These are phyloP conservation scores for Lycium ferocissimum DNA, from an alignment of 257 asterid genomes.

Conservation along the genomic window DNA sequence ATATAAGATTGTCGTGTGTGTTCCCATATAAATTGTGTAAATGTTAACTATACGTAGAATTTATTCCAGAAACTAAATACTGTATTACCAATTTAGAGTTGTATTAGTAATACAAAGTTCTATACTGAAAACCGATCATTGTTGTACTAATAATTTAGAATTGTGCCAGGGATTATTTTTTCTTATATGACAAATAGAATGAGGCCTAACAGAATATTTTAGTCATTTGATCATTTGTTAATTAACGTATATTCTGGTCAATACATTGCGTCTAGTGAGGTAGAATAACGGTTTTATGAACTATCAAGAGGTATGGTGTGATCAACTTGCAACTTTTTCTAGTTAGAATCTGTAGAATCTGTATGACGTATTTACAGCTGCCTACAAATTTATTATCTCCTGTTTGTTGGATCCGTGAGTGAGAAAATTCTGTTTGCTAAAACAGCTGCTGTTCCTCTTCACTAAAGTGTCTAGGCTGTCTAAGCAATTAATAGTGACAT, in stretches of 20 bases:
- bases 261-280: neutral
- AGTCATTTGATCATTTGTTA: neutral
- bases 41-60: neutral
- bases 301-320: constrained; percentile 23
- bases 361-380: neutral
- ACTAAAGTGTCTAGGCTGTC: constrained; percentile 24
- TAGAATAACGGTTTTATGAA: neutral
- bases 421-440: neutral
- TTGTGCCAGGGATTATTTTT: neutral
- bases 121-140: neutral
- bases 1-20: neutral
- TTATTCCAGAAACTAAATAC: neutral
- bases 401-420: neutral
- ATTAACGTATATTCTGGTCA: constrained; percentile 23
- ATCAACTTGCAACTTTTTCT: neutral
- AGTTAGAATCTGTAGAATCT: neutral
- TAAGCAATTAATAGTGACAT: constrained; percentile 31
- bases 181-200: neutral
- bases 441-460: neutral
- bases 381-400: neutral
- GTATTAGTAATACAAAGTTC: constrained; percentile 1
- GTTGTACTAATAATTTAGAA: neutral
- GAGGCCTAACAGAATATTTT: neutral
- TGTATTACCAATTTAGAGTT: neutral
- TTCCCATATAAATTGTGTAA: neutral